Evolutionary conservation across 208 protist genomes (phyloP).

Genomic region (Wallacemonas sp.): DNA sequence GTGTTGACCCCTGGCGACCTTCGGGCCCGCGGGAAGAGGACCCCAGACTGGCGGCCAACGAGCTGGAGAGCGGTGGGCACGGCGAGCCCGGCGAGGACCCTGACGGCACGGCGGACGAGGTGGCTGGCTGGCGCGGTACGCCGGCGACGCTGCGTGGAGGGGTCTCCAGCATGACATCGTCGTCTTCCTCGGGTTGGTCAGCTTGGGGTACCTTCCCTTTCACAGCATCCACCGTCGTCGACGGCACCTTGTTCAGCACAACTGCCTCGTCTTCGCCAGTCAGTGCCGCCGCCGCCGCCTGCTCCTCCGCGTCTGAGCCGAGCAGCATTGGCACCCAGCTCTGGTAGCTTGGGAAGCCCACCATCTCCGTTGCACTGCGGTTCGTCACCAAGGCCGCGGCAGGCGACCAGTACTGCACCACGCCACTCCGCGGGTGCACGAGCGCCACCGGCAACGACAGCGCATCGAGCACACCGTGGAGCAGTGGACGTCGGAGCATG

Average conservation of each 20-base stretch:
- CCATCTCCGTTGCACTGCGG: conserved; percentile 34
- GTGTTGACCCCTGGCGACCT: not conserved
- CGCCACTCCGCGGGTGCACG: conserved; percentile 52
- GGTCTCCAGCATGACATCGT: not conserved
- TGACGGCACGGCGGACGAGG: not conserved
- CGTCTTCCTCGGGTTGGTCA: not conserved
- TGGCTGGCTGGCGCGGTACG: too few relatives aligned
- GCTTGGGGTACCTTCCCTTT: not conserved
- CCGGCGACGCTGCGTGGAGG: not conserved
- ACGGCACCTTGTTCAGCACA: too few relatives aligned
- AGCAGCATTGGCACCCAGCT: conserved; percentile 11
- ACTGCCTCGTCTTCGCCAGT: not conserved
- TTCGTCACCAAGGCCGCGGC: conserved; percentile 41
- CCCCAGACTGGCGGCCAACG: not conserved
- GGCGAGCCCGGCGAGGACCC: not conserved
- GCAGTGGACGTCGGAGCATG: conserved; percentile 52
- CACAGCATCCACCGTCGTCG: not conserved
- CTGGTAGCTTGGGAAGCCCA: conserved; percentile 35
- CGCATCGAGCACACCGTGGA: conserved; percentile 60
- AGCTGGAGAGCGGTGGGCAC: not conserved
- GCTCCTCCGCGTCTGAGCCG: not conserved
- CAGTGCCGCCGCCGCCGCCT: not conserved
- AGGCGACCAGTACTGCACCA: conserved; percentile 59
- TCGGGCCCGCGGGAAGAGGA: not conserved
- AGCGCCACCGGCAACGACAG: conserved; percentile 58